Evolutionary conservation across 768 basidiomycete species (phyloP).

Genomic region (Phlebiopsis gigantea): DNA sequence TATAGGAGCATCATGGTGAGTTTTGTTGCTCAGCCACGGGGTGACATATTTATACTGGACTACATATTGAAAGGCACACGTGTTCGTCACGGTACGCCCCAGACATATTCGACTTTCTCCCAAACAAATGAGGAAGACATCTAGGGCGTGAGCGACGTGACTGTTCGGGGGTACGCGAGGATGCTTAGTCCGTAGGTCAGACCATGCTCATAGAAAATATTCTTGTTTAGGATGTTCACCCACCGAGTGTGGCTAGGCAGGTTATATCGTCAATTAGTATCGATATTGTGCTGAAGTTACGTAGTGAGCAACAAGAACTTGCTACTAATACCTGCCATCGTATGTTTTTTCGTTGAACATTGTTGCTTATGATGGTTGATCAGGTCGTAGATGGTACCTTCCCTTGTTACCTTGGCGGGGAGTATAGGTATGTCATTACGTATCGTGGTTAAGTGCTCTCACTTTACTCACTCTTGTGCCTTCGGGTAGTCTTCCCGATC

Average conservation of each 20-base stretch:
- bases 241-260: constrained; percentile 20
- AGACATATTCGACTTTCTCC: background rate
- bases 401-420: background rate
- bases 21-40: background rate
- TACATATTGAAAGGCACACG: constrained; percentile 2
- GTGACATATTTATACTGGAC: background rate
- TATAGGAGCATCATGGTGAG: constrained; percentile 20
- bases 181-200: no score
- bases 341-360: constrained; percentile 8
- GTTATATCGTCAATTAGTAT: background rate
- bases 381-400: background rate
- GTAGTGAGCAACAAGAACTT: constrained; percentile 20
- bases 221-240: constrained; percentile 19
- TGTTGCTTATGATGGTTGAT: background rate
- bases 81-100: constrained; percentile 14
- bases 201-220: no score
- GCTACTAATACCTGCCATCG: constrained; percentile 15
- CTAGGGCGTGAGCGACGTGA: constrained; percentile 22
- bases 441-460: background rate
- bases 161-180: constrained; percentile 18
- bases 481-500: constrained; percentile 1
- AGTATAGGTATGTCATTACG: background rate
- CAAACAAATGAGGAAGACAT: background rate
- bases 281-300: background rate
- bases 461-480: background rate